Evolutionary conservation across 2,329 filamentous ascomycete species (phyloP).

Genomic region (Aotearoamyces nothofagi): DNA sequence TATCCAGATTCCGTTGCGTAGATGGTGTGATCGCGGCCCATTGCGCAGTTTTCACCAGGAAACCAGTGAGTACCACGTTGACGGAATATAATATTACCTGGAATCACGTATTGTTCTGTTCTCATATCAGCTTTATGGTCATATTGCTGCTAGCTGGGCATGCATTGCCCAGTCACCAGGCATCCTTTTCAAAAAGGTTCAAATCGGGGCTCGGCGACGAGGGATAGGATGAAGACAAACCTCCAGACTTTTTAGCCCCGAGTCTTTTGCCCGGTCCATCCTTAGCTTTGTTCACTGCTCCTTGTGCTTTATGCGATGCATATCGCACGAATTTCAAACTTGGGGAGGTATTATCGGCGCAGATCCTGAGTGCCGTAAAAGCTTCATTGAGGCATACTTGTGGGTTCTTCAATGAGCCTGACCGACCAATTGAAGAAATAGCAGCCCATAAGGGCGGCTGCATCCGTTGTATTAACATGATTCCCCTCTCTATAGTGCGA

Average conservation of each 20-base stretch:
- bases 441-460: constrained; percentile 27
- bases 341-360: constrained; percentile 4
- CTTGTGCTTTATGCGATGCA: constrained; percentile 38
- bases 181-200: no score
- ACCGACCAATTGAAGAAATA: constrained; percentile 17
- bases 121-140: no score
- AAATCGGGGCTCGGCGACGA: no score
- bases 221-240: constrained; percentile 28
- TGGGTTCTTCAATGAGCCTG: constrained; percentile 3
- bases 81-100: constrained; percentile 95
- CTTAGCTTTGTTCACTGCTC: constrained; percentile 55
- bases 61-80: constrained; percentile 92
- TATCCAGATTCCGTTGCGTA: constrained; percentile 75
- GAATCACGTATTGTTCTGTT: constrained; percentile 78
- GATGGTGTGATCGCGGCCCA: constrained; percentile 94
- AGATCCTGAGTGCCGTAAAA: constrained; percentile 15
- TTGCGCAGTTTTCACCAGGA: constrained; percentile 86
- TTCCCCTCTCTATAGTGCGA: no score
- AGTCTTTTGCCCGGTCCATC: constrained; percentile 71
- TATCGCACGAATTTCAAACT: constrained; percentile 14
- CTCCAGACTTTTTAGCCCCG: constrained; percentile 85
- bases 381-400: constrained; percentile 15
- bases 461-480: constrained; percentile 28
- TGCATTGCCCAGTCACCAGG: no score
- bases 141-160: no score